Base-by-base conservation (phyloP, 1,139 yeast genomes). In the Hemisphaericaspora subhashii region DNA sequence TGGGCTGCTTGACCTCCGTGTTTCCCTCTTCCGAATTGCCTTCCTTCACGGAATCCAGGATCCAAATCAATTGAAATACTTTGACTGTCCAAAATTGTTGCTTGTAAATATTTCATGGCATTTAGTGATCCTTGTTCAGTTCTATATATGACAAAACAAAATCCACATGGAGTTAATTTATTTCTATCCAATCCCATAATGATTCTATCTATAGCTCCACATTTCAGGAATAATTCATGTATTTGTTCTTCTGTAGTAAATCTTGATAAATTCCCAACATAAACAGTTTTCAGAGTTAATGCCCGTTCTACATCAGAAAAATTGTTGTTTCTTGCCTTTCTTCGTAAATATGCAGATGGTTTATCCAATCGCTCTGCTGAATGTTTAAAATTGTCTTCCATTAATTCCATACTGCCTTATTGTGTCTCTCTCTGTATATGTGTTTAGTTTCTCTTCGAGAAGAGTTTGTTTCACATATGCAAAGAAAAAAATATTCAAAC, bases 221-320 rank as follows among this genome's bases (percentile, higher is more conserved):
- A 79, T 53, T 83, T 83, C 52, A 83, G 76, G 55, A 90, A 88
- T 38, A 90, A 66, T 57, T 89, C 98, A 57, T 83, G 84, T 18
- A 90, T 79, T 58, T 90, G 97, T 57, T 92, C 98, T 59, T 92
- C 98, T 1, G 96, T 84, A 2, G 97, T 89, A 61, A 83, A 86
- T 53, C 86, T 87, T 1, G 95, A 82, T 31, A 69, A 55, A 55
- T 87, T 88, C 5, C 98, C 98, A 30, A 90, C 92, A 54, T 90
- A 90, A 2, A 90, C 75, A 0, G 98, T 89, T 20, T 79, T 72
- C 43, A 89, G 81, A 24, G 66, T 69, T 58, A 83, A 71, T 1
- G 90, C 76, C 46, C 77, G 74, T 50, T 81, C 76, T 42, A 88
- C 65, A 47, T 81, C 84, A 12, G 79, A 81, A 47, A 77, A 66